Conservation (phyloP, 352 stramenopile species). For the Pythium biforme region DNA sequence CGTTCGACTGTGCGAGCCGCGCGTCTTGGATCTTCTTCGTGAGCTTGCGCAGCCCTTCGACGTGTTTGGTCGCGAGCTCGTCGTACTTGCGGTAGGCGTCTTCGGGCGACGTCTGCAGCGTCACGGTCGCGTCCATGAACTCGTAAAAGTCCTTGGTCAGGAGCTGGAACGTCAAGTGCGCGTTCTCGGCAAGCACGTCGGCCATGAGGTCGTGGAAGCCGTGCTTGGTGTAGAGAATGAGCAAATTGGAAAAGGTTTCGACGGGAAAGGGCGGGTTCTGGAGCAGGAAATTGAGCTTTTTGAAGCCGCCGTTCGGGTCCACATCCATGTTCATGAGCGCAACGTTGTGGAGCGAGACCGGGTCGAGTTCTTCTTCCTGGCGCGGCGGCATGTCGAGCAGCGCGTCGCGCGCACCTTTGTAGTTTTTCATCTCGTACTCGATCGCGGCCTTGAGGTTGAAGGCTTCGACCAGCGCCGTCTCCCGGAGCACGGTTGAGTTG, state of each 20-base stretch:
- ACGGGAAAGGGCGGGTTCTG: slow-evolving; percentile 93
- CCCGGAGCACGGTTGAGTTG: slow-evolving; percentile 90
- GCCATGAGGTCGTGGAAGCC: slow-evolving; percentile 94
- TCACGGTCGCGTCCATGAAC: slow-evolving; percentile 95
- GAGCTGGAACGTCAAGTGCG: slow-evolving; percentile 92
- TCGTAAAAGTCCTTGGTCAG: slow-evolving; percentile 94
- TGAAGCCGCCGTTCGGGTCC: slow-evolving; percentile 91
- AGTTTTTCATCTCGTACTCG: slow-evolving; percentile 94
- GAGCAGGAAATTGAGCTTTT: slow-evolving; percentile 96
- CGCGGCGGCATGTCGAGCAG: slow-evolving; percentile 92
- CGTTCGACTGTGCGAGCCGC: slow-evolving; percentile 88
- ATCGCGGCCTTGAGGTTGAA: slow-evolving; percentile 97
- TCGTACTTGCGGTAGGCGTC: slow-evolving; percentile 94
- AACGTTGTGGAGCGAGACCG: slow-evolving; percentile 88
- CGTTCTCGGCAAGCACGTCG: slow-evolving; percentile 94
- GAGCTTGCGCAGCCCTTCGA: slow-evolving; percentile 91
- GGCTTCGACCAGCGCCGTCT: slow-evolving; percentile 92
- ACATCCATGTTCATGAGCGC: slow-evolving; percentile 94
- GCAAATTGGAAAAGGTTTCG: slow-evolving; percentile 95
- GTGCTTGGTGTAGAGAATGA: slow-evolving; percentile 95
- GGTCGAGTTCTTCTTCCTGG: slow-evolving; percentile 92
- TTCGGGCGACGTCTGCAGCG: slow-evolving; percentile 91
- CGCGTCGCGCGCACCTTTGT: slow-evolving; percentile 80
- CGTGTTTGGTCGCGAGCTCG: slow-evolving; percentile 91
- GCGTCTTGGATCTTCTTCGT: slow-evolving; percentile 95